Evolutionary conservation across 1,284 basidiomycete species (phyloP), one percentile per base, ranked within the genome.

Genomic region (Cryptococcus wingfieldii): DNA sequence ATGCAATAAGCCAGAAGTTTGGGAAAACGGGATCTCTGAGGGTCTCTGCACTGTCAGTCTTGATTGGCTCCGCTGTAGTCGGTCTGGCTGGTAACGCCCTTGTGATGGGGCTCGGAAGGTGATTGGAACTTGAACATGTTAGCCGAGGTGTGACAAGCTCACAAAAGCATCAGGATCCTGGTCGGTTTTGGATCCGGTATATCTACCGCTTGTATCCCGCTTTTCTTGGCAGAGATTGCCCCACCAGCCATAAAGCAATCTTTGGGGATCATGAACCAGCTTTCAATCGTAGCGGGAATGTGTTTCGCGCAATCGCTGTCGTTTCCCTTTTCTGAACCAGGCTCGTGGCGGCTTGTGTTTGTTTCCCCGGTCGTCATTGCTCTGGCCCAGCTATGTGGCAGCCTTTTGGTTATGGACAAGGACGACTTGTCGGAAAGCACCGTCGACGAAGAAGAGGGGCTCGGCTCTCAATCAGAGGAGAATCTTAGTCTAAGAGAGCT

Each of bases 211-310:
- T 67, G 75, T 8, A 77, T 79, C 0, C 79, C 79, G 0, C 62
- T 78, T 38, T 77, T 74, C 48, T 68, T 79, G 5, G 66, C 72
- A 31, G 73, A 78, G 44, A 69, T 80, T 38, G 77, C 79, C 1
- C 79, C 79, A 1, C 52, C 72, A 0, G 34, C 63, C 6, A 64
- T 78, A 25, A 70, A 70, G 38, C 71, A 73, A 13, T 70, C 75
- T 3, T 63, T 79, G 18, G 79, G 79, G 0, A 78, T 80, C 31
- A 58, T 75, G 31, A 80, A 79, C 61, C 79, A 78, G 58, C 62
- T 75, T 16, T 71, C 67, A 52, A 78, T 78, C 53, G 74, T 76
- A 25, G 28, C 71, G 9, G 76, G 75, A 4, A 71, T 78, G 57
- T 68, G 79, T 37, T 46, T 65, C 4, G 77, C 74, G 0, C 79